phyloP scores from a whole-genome alignment of 108 stramenopile genomes.

The Nannochloropsis oceanica region DNA sequence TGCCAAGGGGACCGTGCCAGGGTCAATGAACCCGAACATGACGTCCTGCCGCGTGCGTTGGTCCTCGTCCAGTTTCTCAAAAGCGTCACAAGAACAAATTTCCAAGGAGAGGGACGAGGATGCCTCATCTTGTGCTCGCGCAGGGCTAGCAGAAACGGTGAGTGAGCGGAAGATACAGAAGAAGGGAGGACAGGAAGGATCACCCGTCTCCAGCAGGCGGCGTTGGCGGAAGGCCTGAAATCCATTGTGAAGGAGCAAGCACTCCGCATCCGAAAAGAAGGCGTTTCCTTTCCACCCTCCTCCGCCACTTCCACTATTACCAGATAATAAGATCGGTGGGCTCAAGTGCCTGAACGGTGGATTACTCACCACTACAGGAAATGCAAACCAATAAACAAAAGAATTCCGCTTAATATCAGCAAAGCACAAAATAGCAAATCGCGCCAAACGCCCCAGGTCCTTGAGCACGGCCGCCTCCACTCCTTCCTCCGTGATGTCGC shows the following conservation, averaged over 20 bases:
- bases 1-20: conserved; percentile 9
- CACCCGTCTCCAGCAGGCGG: neutral
- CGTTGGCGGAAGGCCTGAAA: neutral
- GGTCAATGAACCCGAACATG: conserved; percentile 31
- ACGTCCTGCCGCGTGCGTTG: neutral
- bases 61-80: neutral
- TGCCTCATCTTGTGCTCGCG: neutral
- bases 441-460: conserved; percentile 15
- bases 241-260: neutral
- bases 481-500: conserved; percentile 3
- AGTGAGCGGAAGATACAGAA: neutral
- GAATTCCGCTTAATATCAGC: conserved; percentile 43
- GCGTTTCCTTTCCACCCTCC: neutral
- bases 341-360: conserved; percentile 3
- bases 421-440: conserved; percentile 34
- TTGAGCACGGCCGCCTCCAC: conserved; percentile 2
- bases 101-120: neutral
- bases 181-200: conserved; percentile 5
- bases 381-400: conserved; percentile 45
- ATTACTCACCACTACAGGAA: conserved; percentile 29
- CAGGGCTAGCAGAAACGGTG: neutral
- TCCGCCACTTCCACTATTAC: neutral
- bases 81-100: neutral
- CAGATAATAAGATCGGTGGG: neutral
- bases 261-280: neutral